phyloP scores from a whole-genome alignment of 805 yeast species.

The Tetrapisispora nanseiensis region DNA sequence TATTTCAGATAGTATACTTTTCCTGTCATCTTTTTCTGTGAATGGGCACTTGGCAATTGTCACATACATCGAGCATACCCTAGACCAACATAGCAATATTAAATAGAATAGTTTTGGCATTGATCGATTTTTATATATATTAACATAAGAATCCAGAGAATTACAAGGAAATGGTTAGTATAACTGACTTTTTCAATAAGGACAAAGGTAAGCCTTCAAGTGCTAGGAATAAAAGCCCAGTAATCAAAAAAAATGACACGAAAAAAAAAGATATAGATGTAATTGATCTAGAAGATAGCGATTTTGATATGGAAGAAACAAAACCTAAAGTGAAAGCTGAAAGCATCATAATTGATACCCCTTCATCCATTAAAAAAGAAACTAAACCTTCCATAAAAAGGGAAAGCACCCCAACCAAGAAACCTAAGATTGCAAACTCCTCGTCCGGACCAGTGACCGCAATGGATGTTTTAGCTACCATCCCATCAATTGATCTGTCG shows the following conservation, averaged over 20 bases:
- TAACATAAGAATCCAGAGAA: neutral
- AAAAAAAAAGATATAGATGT: slow-evolving; percentile 3
- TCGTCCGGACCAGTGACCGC: slow-evolving; percentile 9
- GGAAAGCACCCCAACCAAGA: neutral
- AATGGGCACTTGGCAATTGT: too few relatives aligned
- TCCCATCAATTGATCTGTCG: slow-evolving; percentile 67
- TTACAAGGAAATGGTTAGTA: slow-evolving; percentile 28
- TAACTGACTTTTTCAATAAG: slow-evolving; percentile 33
- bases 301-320: slow-evolving; percentile 1
- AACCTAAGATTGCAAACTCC: neutral
- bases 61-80: too few relatives aligned
- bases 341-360: neutral
- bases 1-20: too few relatives aligned
- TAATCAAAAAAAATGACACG: neutral
- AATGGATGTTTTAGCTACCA: slow-evolving; percentile 36
- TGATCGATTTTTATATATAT: too few relatives aligned
- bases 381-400: neutral
- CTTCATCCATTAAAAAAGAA: neutral
- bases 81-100: too few relatives aligned
- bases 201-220: slow-evolving; percentile 9
- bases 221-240: neutral
- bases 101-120: too few relatives aligned
- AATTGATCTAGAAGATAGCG: slow-evolving; percentile 10
- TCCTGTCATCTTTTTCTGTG: too few relatives aligned
- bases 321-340: slow-evolving; percentile 1